phyloP scores from a whole-genome alignment of 192 early-diverging fungal genomes.

The Entomortierella beljakovae region DNA sequence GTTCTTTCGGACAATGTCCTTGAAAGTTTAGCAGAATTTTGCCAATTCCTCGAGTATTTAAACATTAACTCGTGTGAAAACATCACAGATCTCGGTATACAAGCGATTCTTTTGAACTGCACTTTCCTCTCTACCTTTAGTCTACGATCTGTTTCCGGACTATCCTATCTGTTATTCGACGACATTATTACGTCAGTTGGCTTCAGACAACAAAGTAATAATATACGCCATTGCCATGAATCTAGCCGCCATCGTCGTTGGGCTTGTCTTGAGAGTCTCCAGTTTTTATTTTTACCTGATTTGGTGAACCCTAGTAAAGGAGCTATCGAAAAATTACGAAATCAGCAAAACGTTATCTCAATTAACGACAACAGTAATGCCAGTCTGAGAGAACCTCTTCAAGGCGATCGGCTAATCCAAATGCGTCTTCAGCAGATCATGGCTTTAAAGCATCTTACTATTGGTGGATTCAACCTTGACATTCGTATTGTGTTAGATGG shows the following conservation, averaged over 20 bases:
- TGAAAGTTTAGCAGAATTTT: slow-evolving; percentile 26
- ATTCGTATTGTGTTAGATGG: slow-evolving; percentile 8
- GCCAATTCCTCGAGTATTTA: slow-evolving; percentile 30
- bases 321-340: slow-evolving; percentile 8
- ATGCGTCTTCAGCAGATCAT: slow-evolving; percentile 15
- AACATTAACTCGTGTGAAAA: slow-evolving; percentile 32
- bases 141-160: slow-evolving; percentile 19
- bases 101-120: slow-evolving; percentile 26
- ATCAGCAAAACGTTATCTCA: neutral
- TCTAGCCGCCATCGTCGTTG: slow-evolving; percentile 11
- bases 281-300: slow-evolving; percentile 24
- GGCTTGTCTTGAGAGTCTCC: slow-evolving; percentile 27
- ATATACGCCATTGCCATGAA: neutral
- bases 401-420: slow-evolving; percentile 29
- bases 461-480: slow-evolving; percentile 31
- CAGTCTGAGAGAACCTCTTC: neutral
- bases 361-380: neutral
- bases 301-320: slow-evolving; percentile 13
- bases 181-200: slow-evolving; percentile 9
- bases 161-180: slow-evolving; percentile 38
- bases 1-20: slow-evolving; percentile 26
- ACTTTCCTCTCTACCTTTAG: slow-evolving; percentile 9
- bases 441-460: slow-evolving; percentile 14
- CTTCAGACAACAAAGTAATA: neutral
- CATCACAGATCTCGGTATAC: slow-evolving; percentile 44